Base-by-base conservation (phyloP, 257 asterid species). In the Capsicum rhomboideum region DNA sequence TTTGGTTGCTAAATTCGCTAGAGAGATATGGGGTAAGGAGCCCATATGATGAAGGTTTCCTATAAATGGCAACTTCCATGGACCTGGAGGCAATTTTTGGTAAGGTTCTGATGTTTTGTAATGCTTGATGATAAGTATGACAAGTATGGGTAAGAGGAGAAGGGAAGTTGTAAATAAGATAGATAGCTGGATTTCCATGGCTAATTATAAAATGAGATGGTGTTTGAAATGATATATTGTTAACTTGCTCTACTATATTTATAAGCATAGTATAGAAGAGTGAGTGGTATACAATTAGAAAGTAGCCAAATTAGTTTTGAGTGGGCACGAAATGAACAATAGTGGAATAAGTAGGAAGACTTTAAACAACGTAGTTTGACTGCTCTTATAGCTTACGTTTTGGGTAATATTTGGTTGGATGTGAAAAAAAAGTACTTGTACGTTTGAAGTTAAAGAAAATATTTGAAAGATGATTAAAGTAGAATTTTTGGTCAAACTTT, bases 11-110 rank as follows among this genome's bases (percentile, higher is more conserved):
- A 89, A 29, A 4, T 61, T 66, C 6, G 26, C 14, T 16, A 89
- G 90, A 5, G 83, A 50, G 0, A 71, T 82, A 82, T 86, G 87
- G 6, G 86, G 85, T 4, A 84, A n/a, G 6, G 29, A 2, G 6
- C 29, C 69, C 37, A 89, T 21, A 84, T 87, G 91, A 86, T 82
- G 91, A 63, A 89, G 86, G 86, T 86, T 87, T 72, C 90, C 90
- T 26, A 89, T 88, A 10, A 88, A 1, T n/a, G 91, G 91, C n/a
- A 89, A 78, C 79, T 28, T 72, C n/a, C 90, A 88, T 26, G 91
- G 90, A 82, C 86, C 75, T 21, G 90, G 89, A 37, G 89, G 89
- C 4, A 87, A 61, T 6, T 81, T 84, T 1, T 23, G 83, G 83
- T 23, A 12, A 66, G 37, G 34, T 68, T 79, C 7, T 53, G 16